Conservation (phyloP, 306 rosid species). For the Ammopiptanthus mongolicus region DNA sequence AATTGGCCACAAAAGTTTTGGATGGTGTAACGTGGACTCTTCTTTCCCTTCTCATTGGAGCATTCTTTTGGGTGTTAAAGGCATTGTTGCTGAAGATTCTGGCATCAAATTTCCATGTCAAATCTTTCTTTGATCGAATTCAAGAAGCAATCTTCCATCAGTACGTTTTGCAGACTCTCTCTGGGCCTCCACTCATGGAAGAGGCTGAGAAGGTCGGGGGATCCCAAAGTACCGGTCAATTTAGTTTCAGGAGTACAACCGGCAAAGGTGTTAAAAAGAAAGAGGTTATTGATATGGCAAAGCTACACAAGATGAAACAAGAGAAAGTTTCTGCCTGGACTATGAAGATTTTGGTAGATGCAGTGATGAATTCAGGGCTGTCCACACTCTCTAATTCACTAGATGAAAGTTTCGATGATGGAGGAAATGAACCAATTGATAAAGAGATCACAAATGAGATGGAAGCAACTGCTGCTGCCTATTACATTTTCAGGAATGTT, state of each 20-base stretch:
- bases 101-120: conserved; percentile 79
- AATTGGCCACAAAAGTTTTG: conserved; percentile 38
- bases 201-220: conserved; percentile 58
- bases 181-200: conserved; percentile 65
- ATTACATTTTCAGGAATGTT: conserved; percentile 66
- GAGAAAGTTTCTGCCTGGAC: conserved; percentile 96
- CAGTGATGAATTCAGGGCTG: conserved; percentile 71
- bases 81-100: conserved; percentile 57
- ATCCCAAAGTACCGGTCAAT: conserved; percentile 42
- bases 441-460: conserved; percentile 82
- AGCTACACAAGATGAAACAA: conserved; percentile 73
- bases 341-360: conserved; percentile 86
- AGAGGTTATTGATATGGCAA: conserved; percentile 64
- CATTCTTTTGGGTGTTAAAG: conserved; percentile 69
- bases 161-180: conserved; percentile 72
- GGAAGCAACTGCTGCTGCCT: conserved; percentile 88
- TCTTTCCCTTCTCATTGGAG: conserved; percentile 64
- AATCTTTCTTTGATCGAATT: conserved; percentile 80
- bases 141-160: conserved; percentile 86
- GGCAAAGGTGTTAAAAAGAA: conserved; percentile 38
- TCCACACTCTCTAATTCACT: conserved; percentile 64
- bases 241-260: conserved; percentile 60
- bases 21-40: conserved; percentile 64
- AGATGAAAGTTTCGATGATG: conserved; percentile 53
- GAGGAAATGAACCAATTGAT: conserved; percentile 42